Conservation (phyloP, 148 eudicot genomes). For the Rhododendron williamsianum region DNA sequence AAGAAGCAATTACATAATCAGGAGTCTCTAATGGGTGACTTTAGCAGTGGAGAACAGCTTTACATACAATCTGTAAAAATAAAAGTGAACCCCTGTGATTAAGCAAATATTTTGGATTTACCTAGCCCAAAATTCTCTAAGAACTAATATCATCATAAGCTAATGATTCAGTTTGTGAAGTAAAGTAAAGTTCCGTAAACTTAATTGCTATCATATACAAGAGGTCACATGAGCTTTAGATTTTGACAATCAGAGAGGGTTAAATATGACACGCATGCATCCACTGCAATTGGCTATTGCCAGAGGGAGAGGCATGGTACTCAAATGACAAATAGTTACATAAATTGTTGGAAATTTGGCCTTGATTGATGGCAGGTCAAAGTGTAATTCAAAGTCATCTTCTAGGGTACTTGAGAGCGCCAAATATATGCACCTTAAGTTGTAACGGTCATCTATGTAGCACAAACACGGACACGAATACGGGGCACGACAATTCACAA, state of each 20-base stretch:
- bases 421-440: not conserved
- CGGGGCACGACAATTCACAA: no score
- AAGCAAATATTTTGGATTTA: no score
- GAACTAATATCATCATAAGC: not conserved
- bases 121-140: not conserved
- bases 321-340: not conserved
- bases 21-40: not conserved
- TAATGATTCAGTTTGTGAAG: not conserved
- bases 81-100: not conserved
- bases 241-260: not conserved
- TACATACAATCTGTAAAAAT: not conserved
- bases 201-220: not conserved
- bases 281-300: not conserved
- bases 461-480: no score
- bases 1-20: not conserved
- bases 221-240: not conserved
- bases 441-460: not conserved
- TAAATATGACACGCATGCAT: not conserved
- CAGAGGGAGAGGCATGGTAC: not conserved
- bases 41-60: not conserved
- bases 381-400: not conserved
- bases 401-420: not conserved
- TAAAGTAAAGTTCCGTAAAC: not conserved
- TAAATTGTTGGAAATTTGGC: not conserved
- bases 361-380: not conserved